Percentiles rank a stretch among this genome's conserved stretches.
These are phyloP conservation scores for Bruguiera gymnorhiza DNA, from an alignment of 345 rosid genomes.

Conservation along the genomic window DNA sequence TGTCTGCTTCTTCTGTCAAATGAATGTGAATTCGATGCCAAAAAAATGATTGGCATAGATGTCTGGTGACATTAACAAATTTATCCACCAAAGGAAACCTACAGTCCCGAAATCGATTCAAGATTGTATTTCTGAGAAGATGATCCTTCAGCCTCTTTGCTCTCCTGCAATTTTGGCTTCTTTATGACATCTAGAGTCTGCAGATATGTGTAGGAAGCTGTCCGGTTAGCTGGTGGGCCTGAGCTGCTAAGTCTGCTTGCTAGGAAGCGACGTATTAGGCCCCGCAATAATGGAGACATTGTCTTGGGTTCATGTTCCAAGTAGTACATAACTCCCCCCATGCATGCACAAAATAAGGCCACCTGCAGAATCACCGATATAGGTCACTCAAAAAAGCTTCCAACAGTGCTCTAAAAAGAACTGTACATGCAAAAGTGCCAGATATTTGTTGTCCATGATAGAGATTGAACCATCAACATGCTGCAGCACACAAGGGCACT, in stretches of 20 bases:
- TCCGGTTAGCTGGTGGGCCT: slow-evolving; percentile 42
- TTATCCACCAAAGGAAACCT: slow-evolving; percentile 17
- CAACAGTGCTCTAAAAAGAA: background rate
- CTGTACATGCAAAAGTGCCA: too few relatives aligned
- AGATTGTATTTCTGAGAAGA: slow-evolving; percentile 69
- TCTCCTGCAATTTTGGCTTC: slow-evolving; percentile 50
- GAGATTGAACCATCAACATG: too few relatives aligned
- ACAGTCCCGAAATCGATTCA: slow-evolving; percentile 92
- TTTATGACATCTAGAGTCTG: slow-evolving; percentile 60
- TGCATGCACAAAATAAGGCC: slow-evolving; percentile 87
- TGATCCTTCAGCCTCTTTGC: slow-evolving; percentile 44
- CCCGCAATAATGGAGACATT: slow-evolving; percentile 89
- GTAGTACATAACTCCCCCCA: slow-evolving; percentile 99
- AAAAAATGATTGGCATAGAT: slow-evolving; percentile 18
- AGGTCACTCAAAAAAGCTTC: background rate
- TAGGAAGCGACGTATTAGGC: slow-evolving; percentile 88
- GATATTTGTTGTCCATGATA: too few relatives aligned
- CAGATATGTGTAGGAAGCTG: slow-evolving; percentile 64
- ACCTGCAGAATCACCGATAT: slow-evolving; percentile 50
- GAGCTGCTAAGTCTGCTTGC: slow-evolving; percentile 95
- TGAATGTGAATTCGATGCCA: background rate
- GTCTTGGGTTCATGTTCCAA: slow-evolving; percentile 92
- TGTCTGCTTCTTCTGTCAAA: background rate
- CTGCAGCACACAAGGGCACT: too few relatives aligned
- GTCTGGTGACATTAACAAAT: slow-evolving; percentile 2